Evolutionary conservation across 805 yeast species (phyloP).

Genomic region (Cyberlindnera japonica): DNA sequence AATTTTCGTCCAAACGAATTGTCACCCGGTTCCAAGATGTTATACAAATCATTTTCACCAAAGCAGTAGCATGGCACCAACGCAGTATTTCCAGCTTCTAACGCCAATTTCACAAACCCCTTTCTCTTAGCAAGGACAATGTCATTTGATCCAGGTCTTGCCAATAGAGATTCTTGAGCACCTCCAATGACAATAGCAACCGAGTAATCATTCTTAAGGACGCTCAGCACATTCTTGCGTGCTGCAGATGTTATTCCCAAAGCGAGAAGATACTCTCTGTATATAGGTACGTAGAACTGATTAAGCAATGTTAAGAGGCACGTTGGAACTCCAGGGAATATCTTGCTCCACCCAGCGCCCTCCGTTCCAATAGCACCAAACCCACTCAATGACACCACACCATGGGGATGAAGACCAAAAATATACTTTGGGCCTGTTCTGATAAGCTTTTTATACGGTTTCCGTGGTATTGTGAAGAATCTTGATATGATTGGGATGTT

Average conservation of each 20-base stretch:
- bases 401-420: conserved; percentile 96
- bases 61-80: conserved; percentile 87
- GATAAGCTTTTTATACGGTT: conserved; percentile 30
- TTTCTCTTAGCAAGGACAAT: conserved; percentile 73
- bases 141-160: conserved; percentile 56
- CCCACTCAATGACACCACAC: conserved; percentile 88
- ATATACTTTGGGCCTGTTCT: conserved; percentile 71
- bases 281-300: conserved; percentile 81
- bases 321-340: conserved; percentile 81
- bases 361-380: conserved; percentile 83
- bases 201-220: conserved; percentile 63
- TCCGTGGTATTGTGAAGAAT: conserved; percentile 19
- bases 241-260: conserved; percentile 86
- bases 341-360: conserved; percentile 61
- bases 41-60: conserved; percentile 77
- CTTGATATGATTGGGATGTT: conserved; percentile 11
- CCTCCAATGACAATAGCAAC: conserved; percentile 94
- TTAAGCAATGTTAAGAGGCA: conserved; percentile 77
- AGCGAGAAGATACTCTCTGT: conserved; percentile 78
- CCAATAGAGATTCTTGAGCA: conserved; percentile 81
- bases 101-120: conserved; percentile 86
- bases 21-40: conserved; percentile 42
- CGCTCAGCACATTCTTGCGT: conserved; percentile 60
- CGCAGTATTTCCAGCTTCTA: conserved; percentile 70
- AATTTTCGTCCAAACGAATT: conserved; percentile 47